phyloP scores from a whole-genome alignment of 495 filamentous ascomycete species.

The Cairneyella variabilis region DNA sequence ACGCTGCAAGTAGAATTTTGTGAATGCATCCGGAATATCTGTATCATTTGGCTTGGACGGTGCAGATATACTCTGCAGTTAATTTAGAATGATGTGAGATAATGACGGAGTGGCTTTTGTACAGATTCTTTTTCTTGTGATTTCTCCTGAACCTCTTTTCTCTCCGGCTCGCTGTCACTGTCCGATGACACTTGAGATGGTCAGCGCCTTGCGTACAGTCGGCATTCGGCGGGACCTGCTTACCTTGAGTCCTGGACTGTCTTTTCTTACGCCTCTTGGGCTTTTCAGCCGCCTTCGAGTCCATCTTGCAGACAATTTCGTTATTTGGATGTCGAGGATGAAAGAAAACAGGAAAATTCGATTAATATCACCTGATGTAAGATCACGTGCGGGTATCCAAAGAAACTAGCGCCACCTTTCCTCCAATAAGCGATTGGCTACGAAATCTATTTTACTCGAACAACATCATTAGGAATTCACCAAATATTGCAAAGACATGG shows the following conservation, averaged over 20 bases:
- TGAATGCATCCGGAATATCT: conserved; percentile 44
- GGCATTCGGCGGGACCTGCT: not conserved
- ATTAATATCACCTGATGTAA: too few relatives aligned
- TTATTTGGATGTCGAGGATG: too few relatives aligned
- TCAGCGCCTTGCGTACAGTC: not conserved
- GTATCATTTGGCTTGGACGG: conserved; percentile 29
- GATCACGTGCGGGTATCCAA: too few relatives aligned
- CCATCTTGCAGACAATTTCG: conserved; percentile 10
- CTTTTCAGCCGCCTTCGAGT: conserved; percentile 5
- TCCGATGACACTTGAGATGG: conserved; percentile 16
- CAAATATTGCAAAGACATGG: too few relatives aligned
- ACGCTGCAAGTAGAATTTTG: conserved; percentile 59
- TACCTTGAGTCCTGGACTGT: conserved; percentile 27
- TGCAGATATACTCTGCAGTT: not conserved
- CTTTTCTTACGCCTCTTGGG: conserved; percentile 25
- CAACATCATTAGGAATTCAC: too few relatives aligned
- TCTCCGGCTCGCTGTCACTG: conserved; percentile 18
- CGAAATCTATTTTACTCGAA: too few relatives aligned
- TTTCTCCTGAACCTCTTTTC: not conserved
- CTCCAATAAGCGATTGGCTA: too few relatives aligned
- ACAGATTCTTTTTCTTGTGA: too few relatives aligned
- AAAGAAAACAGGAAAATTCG: too few relatives aligned
- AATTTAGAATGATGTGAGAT: too few relatives aligned
- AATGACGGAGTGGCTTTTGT: too few relatives aligned
- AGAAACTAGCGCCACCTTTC: too few relatives aligned